phyloP scores from a whole-genome alignment of 2,329 filamentous ascomycete species.

The Colletotrichum sp. region DNA sequence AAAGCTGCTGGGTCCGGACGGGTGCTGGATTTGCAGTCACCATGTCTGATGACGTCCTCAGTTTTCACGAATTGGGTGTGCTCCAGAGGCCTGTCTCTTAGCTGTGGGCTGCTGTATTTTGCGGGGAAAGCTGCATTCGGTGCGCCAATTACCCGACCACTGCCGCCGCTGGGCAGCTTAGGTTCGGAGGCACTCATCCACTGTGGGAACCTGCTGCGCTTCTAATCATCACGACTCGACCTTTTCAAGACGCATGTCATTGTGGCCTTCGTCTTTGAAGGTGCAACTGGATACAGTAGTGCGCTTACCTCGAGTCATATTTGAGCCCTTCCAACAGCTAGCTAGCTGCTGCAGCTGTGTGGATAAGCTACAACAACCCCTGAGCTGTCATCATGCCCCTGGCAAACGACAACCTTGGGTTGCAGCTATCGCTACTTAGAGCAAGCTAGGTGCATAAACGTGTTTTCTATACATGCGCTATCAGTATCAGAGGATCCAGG shows the following conservation, averaged over 20 bases:
- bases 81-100: neutral
- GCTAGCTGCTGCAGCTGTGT: neutral
- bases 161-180: neutral
- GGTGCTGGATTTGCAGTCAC: slow-evolving; percentile 17
- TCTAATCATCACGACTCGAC: neutral
- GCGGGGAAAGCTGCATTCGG: slow-evolving; percentile 23
- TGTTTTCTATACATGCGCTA: neutral
- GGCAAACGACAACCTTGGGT: neutral
- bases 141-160: slow-evolving; percentile 16
- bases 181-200: neutral
- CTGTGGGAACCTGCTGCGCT: neutral
- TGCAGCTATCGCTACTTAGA: neutral
- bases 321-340: neutral
- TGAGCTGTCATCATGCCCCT: neutral
- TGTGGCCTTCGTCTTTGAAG: neutral
- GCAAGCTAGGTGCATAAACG: neutral
- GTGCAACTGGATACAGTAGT: neutral
- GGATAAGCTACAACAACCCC: neutral
- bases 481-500: neutral
- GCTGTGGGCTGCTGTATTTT: slow-evolving; percentile 18
- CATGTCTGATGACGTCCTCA: slow-evolving; percentile 20
- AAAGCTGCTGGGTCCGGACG: slow-evolving; percentile 5
- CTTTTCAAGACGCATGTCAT: neutral
- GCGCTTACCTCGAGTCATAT: neutral
- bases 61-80: slow-evolving; percentile 15